Evolutionary conservation across 805 yeast species (phyloP), one percentile per base, ranked within the genome.

Genomic region (Wickerhamomyces sydowiorum): DNA sequence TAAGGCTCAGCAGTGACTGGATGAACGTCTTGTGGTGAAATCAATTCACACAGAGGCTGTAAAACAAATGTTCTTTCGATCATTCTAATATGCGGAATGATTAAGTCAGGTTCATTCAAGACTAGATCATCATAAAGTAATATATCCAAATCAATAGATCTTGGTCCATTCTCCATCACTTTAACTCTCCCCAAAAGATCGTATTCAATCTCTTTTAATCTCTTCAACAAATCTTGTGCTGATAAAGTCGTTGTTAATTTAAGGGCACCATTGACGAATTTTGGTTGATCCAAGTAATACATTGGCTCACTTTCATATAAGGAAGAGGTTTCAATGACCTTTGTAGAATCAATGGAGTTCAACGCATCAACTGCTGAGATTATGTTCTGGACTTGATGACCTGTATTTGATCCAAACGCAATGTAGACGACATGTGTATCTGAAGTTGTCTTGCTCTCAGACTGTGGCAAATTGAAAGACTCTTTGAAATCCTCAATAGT

Each of bases 341-440:
- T 50, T 1, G 66, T 53, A 15, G 62, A 49, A 0, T 58, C 56
- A 9, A 66, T 54, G 5, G 60, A 37, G 25, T 61, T 56, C 14
- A 86, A 63, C 37, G 72, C 66, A 0, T 61, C 60, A 7, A 86
- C 58, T 0, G 96, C 83, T 14, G 50, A 50, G 8, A 61, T 45
- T 35, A 93, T 82, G 55, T 87, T 84, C 2, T 56, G 59, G 8
- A 86, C 55, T 38, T 81, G 82, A 48, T 85, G 71, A 1, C 97
- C 98, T 31, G 75, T 64, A 54, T 93, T 93, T 8, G 96, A 79
- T 0, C 99, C 99, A 66, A 93, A 85, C 0, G 96, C 96, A 30
- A 93, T 58, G 58, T 69, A 89, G 1, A 78, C 95, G 2, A 65
- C 67, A 54, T 82, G 87, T 48, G 14, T 13, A 5, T 24, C 52